Conservation (phyloP, 441 rosid species). For the Arabidopsis hybrid region DNA sequence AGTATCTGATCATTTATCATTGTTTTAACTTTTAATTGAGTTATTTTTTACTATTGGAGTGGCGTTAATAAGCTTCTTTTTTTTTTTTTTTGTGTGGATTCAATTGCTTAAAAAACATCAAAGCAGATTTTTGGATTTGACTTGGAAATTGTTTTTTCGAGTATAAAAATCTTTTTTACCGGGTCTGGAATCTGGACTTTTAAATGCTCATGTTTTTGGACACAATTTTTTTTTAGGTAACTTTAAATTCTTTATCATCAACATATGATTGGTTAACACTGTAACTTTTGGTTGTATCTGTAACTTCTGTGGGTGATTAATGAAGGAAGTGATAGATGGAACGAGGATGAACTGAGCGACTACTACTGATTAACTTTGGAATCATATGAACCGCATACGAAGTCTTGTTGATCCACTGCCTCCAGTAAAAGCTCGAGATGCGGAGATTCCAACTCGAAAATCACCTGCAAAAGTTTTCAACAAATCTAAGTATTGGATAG, state of each 20-base stretch:
- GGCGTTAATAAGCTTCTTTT: background rate
- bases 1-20: background rate
- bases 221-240: no score
- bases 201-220: background rate
- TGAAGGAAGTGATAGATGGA: background rate
- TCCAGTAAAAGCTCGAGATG: slow-evolving; percentile 54
- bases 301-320: no score
- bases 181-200: background rate
- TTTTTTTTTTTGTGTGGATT: background rate
- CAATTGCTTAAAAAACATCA: background rate
- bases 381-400: slow-evolving; percentile 62
- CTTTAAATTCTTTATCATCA: background rate
- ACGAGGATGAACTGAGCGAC: background rate
- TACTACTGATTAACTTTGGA: slow-evolving; percentile 18
- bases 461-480: slow-evolving; percentile 50
- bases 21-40: background rate
- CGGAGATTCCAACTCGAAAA: slow-evolving; percentile 79
- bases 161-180: background rate
- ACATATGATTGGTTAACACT: background rate
- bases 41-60: background rate
- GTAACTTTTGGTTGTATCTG: no score
- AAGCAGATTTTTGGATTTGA: background rate
- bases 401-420: slow-evolving; percentile 63
- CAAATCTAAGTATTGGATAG: slow-evolving; percentile 24
- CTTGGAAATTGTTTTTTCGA: background rate